Evolutionary conservation across 176 grass and related monocot species (phyloP).

Genomic region (Thinopyrum elongatum): DNA sequence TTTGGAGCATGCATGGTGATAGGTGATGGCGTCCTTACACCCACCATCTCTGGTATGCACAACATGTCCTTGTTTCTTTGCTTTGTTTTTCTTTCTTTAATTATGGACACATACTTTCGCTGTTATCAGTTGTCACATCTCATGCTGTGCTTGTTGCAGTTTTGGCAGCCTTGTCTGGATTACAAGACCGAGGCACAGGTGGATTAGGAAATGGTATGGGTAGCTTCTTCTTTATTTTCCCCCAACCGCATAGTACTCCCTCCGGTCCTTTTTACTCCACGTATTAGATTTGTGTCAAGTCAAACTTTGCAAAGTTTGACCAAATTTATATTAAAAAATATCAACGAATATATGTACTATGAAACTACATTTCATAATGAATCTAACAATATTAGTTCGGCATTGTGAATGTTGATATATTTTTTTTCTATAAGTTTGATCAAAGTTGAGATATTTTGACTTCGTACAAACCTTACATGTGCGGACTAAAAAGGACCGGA

Average conservation of each 20-base stretch:
- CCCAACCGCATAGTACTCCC: neutral
- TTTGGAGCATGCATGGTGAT: slow-evolving; percentile 75
- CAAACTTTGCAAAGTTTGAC: too few species aligned
- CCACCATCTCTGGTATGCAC: slow-evolving; percentile 56
- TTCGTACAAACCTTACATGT: too few species aligned
- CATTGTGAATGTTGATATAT: too few species aligned
- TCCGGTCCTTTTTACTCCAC: too few species aligned
- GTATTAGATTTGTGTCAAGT: too few species aligned
- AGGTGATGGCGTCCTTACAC: slow-evolving; percentile 66
- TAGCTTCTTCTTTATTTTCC: neutral
- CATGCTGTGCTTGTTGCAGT: slow-evolving; percentile 37
- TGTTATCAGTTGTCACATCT: slow-evolving; percentile 6
- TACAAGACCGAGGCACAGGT: slow-evolving; percentile 24
- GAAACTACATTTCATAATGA: too few species aligned
- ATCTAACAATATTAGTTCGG: too few species aligned
- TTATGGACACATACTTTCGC: neutral
- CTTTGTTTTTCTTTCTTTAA: neutral
- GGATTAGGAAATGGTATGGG: slow-evolving; percentile 48
- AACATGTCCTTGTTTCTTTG: neutral
- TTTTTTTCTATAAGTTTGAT: too few species aligned
- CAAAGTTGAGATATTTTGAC: too few species aligned
- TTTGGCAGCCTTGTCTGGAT: slow-evolving; percentile 57
- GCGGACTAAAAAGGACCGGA: too few species aligned
- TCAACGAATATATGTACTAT: too few species aligned
- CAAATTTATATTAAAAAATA: too few species aligned